Evolutionary conservation across 805 yeast genomes (phyloP).

Genomic region (Cephaloascus albidus): DNA sequence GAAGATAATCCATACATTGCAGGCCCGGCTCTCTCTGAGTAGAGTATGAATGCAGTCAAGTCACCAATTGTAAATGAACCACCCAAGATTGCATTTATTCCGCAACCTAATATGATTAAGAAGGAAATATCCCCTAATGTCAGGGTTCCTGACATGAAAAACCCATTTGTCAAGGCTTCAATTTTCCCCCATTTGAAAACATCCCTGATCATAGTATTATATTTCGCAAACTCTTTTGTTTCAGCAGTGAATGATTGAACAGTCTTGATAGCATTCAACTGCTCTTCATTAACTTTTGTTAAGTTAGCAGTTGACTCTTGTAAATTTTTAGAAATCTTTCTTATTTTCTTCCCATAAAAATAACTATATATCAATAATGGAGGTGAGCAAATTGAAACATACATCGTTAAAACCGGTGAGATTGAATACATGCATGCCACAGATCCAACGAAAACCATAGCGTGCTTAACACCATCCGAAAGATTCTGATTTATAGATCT

Average conservation of each 20-base stretch:
- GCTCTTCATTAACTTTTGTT: conserved; percentile 33
- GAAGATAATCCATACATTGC: conserved; percentile 35
- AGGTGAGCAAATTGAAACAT: conserved; percentile 33
- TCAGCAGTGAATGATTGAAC: conserved; percentile 36
- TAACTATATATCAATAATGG: conserved; percentile 35
- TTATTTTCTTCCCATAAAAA: conserved; percentile 33
- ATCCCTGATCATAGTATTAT: conserved; percentile 25
- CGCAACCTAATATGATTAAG: conserved; percentile 29
- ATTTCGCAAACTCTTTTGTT: conserved; percentile 27
- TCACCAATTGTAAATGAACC: conserved; percentile 39
- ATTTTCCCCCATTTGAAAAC: conserved; percentile 31
- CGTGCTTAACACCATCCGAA: conserved; percentile 35
- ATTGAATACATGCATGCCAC: conserved; percentile 35
- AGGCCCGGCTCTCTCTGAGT: conserved; percentile 32
- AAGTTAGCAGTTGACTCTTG: conserved; percentile 36
- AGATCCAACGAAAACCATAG: conserved; percentile 26
- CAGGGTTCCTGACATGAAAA: conserved; percentile 13
- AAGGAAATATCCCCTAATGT: conserved; percentile 31
- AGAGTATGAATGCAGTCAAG: conserved; percentile 36
- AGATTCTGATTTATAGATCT: conserved; percentile 31
- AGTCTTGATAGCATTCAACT: conserved; percentile 29
- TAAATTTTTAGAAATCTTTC: conserved; percentile 26
- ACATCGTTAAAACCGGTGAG: conserved; percentile 31
- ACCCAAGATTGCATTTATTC: conserved; percentile 28
- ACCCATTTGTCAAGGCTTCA: conserved; percentile 25